phyloP scores from a whole-genome alignment of 1,139 yeast genomes.

The Kodamaea plutei region DNA sequence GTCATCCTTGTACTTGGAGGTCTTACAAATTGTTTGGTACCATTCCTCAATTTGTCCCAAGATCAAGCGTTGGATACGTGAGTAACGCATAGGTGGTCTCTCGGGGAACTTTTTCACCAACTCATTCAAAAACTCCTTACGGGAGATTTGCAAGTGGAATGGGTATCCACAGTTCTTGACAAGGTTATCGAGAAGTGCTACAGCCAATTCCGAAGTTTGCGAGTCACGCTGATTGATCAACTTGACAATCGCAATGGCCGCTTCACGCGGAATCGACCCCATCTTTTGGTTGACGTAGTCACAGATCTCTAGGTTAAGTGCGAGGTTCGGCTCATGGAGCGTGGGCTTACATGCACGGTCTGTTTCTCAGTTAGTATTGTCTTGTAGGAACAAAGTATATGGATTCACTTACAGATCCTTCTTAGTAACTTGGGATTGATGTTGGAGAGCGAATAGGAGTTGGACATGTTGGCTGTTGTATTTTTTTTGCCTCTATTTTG shows the following conservation, averaged over 20 bases:
- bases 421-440: slow-evolving; percentile 59
- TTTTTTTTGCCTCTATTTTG: too few relatives aligned
- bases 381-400: background rate
- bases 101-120: slow-evolving; percentile 92
- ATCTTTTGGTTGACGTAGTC: slow-evolving; percentile 91
- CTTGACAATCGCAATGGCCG: slow-evolving; percentile 85
- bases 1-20: slow-evolving; percentile 87
- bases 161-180: slow-evolving; percentile 99
- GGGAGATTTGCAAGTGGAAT: slow-evolving; percentile 87
- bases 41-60: slow-evolving; percentile 94
- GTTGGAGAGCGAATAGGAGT: slow-evolving; percentile 42
- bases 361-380: slow-evolving; percentile 13
- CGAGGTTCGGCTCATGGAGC: slow-evolving; percentile 81
- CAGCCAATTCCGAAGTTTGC: slow-evolving; percentile 64
- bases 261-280: slow-evolving; percentile 88
- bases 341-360: slow-evolving; percentile 90
- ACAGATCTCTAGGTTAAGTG: slow-evolving; percentile 85
- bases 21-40: slow-evolving; percentile 92
- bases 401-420: slow-evolving; percentile 54
- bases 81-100: slow-evolving; percentile 82
- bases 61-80: slow-evolving; percentile 78
- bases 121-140: slow-evolving; percentile 92
- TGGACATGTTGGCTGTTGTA: slow-evolving; percentile 15
- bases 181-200: slow-evolving; percentile 69
- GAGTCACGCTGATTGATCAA: slow-evolving; percentile 79